Percentiles rank a stretch among this genome's conserved stretches.
Conservation (phyloP, 352 stramenopile species). For the Pythium pectinolyticum region DNA sequence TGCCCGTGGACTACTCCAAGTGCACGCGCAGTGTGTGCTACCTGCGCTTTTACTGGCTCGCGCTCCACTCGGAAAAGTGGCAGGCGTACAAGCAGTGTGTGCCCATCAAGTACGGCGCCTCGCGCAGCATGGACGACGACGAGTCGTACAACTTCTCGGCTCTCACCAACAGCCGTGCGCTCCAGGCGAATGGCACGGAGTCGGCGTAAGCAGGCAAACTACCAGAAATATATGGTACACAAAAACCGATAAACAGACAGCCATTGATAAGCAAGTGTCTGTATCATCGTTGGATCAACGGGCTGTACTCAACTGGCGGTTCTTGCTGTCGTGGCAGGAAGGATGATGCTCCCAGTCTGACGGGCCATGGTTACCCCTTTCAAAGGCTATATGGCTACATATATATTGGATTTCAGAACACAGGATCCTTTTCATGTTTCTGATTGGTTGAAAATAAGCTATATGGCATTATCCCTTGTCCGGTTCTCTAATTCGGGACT, state of each 20-base stretch:
- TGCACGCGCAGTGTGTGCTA: slow-evolving; percentile 37
- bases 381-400: slow-evolving; percentile 8
- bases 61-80: slow-evolving; percentile 30
- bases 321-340: too few relatives aligned
- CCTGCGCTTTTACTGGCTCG: slow-evolving; percentile 45
- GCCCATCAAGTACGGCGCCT: slow-evolving; percentile 25
- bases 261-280: too few relatives aligned
- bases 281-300: too few relatives aligned
- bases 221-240: too few relatives aligned
- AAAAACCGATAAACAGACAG: too few relatives aligned
- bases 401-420: neutral
- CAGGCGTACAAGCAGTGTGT: slow-evolving; percentile 37
- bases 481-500: slow-evolving; percentile 14
- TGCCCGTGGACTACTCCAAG: slow-evolving; percentile 50
- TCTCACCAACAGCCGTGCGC: slow-evolving; percentile 33
- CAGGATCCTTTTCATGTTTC: neutral
- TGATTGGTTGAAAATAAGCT: slow-evolving; percentile 8
- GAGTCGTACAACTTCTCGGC: slow-evolving; percentile 27
- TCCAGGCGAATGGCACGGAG: slow-evolving; percentile 17
- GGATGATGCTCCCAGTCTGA: too few relatives aligned
- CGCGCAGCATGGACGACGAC: slow-evolving; percentile 13
- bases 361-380: neutral
- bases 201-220: too few relatives aligned
- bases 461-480: slow-evolving; percentile 1
- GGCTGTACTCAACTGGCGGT: too few relatives aligned